Conservation (phyloP, 2,329 filamentous ascomycete species). For the Raffaelea deltoideospora region DNA sequence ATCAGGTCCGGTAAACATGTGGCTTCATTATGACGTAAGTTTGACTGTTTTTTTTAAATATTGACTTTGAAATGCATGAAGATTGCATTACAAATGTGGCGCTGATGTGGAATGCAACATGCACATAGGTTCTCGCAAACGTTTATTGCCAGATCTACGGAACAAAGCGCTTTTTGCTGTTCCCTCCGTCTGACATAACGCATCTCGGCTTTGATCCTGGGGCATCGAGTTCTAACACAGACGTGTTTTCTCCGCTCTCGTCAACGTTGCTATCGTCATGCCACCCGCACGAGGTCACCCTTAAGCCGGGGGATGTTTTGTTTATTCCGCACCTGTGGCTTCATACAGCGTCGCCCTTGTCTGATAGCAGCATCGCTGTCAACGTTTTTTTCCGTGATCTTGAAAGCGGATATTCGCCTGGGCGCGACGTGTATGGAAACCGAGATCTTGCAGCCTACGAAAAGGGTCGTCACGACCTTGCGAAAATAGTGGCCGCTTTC, state of each 20-base stretch:
- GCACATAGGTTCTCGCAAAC: conserved; percentile 71
- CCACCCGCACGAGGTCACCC: conserved; percentile 49
- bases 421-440: conserved; percentile 79
- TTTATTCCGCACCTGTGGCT: conserved; percentile 76
- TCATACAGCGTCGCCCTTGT: conserved; percentile 52
- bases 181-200: conserved; percentile 60
- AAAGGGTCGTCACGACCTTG: conserved; percentile 58
- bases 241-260: conserved; percentile 45
- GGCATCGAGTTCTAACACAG: conserved; percentile 62
- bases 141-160: conserved; percentile 68
- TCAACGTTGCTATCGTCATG: conserved; percentile 27
- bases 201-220: conserved; percentile 59
- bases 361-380: conserved; percentile 56
- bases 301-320: conserved; percentile 60
- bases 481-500: conserved; percentile 50
- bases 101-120: too few relatives aligned
- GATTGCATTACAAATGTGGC: too few relatives aligned
- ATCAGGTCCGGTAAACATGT: conserved; percentile 69
- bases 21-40: conserved; percentile 74
- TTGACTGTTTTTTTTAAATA: too few relatives aligned
- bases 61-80: too few relatives aligned
- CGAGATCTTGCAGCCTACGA: conserved; percentile 74
- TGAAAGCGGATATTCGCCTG: conserved; percentile 50
- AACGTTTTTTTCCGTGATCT: conserved; percentile 78
- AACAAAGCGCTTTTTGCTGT: conserved; percentile 58